These are phyloP conservation scores for Centaurea solstitialis DNA, from an alignment of 129 eudicot genomes.

Conservation along the genomic window DNA sequence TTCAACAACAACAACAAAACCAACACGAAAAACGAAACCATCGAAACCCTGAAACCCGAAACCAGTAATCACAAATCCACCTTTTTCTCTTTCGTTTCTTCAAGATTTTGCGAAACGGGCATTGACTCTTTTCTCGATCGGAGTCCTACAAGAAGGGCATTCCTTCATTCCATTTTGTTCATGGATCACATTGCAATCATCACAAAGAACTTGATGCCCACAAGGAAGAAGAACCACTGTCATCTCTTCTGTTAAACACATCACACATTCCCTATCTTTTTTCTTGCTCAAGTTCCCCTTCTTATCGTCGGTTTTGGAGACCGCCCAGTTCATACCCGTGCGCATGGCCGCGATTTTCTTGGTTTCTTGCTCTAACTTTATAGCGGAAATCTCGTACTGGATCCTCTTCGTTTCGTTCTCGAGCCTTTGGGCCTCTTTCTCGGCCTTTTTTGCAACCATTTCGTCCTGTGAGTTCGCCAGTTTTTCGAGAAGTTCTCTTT, in stretches of 20 bases:
- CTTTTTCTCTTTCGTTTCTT: neutral
- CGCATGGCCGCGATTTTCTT: conserved; percentile 46
- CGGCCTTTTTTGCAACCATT: conserved; percentile 24
- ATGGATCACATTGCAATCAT: conserved; percentile 48
- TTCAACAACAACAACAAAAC: conserved; percentile 1
- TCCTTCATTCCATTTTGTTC: conserved; percentile 57
- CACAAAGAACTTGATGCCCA: conserved; percentile 71
- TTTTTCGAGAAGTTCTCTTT: conserved; percentile 36
- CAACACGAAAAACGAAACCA: neutral
- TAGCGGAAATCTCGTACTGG: conserved; percentile 32
- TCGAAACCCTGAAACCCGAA: neutral
- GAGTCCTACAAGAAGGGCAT: conserved; percentile 71
- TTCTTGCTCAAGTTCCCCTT: conserved; percentile 1
- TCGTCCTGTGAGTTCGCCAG: conserved; percentile 32
- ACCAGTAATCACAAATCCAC: neutral
- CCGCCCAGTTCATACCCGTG: conserved; percentile 22
- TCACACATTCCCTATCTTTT: conserved; percentile 59
- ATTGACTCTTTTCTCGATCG: conserved; percentile 47
- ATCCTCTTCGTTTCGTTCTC: conserved; percentile 34
- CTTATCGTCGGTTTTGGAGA: conserved; percentile 27
- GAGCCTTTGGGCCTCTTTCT: conserved; percentile 26
- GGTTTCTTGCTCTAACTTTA: conserved; percentile 43
- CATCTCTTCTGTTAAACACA: conserved; percentile 70
- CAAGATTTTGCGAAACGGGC: conserved; percentile 33
- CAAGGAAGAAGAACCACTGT: conserved; percentile 69